These are phyloP conservation scores for Microthlaspi erraticum DNA, from an alignment of 345 rosid species.

Conservation along the genomic window DNA sequence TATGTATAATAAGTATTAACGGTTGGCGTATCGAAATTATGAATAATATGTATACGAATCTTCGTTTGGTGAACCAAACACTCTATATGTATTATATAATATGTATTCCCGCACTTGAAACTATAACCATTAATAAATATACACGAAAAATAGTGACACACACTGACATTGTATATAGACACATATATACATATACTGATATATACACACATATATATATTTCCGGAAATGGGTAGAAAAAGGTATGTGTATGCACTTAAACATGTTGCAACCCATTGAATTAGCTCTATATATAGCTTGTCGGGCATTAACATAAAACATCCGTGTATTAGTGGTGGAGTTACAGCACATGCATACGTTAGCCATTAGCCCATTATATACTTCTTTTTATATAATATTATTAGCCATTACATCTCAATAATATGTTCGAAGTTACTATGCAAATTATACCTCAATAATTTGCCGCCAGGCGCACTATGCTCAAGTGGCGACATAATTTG, in stretches of 20 bases:
- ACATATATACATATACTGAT: too few species aligned
- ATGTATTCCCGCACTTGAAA: neutral
- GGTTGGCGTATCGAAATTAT: slow-evolving; percentile 22
- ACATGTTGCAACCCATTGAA: slow-evolving; percentile 31
- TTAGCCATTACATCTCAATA: slow-evolving; percentile 14
- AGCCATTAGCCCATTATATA: slow-evolving; percentile 20
- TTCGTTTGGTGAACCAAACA: slow-evolving; percentile 42
- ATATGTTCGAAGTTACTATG: neutral
- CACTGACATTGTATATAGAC: neutral
- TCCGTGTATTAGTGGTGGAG: slow-evolving; percentile 22
- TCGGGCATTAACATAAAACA: slow-evolving; percentile 35
- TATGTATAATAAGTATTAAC: slow-evolving; percentile 7
- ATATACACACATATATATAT: too few species aligned
- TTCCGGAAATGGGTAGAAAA: slow-evolving; percentile 17
- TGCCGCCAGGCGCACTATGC: too few species aligned
- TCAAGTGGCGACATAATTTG: too few species aligned
- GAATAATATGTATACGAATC: slow-evolving; percentile 19
- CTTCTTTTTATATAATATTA: neutral
- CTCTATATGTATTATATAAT: slow-evolving; percentile 7
- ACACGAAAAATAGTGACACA: slow-evolving; percentile 18
- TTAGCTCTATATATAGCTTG: slow-evolving; percentile 30
- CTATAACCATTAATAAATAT: neutral
- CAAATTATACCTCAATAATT: too few species aligned
- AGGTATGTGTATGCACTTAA: slow-evolving; percentile 13
- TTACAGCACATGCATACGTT: slow-evolving; percentile 41